phyloP scores from a whole-genome alignment of 495 filamentous ascomycete species.

The Aspergillus diversus region DNA sequence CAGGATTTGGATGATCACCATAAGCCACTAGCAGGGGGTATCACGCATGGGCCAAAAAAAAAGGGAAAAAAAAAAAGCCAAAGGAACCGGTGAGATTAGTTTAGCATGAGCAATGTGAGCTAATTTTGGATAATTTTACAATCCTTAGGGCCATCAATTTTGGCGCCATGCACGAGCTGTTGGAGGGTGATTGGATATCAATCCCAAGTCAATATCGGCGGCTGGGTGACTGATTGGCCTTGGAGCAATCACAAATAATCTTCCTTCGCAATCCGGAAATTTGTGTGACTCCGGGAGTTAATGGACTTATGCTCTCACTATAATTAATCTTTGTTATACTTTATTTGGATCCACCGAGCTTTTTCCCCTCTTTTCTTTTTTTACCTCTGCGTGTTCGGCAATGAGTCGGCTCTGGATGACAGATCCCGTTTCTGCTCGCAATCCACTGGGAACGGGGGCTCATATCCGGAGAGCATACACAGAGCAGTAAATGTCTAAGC shows the following conservation, averaged over 20 bases:
- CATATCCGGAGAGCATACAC: too few species aligned
- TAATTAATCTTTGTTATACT: neutral
- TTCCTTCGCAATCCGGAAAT: conserved; percentile 16
- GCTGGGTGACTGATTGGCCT: conserved; percentile 24
- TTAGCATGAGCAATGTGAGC: conserved; percentile 21
- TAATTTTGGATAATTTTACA: conserved; percentile 35
- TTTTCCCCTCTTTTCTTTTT: neutral
- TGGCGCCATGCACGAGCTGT: conserved; percentile 25
- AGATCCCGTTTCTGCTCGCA: too few species aligned
- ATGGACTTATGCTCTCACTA: conserved; percentile 4
- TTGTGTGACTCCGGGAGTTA: conserved; percentile 9
- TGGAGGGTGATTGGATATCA: conserved; percentile 22
- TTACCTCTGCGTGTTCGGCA: too few species aligned
- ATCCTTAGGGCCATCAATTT: conserved; percentile 16
- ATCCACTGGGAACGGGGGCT: too few species aligned
- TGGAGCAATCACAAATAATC: conserved; percentile 15
- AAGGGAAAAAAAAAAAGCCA: conserved; percentile 11
- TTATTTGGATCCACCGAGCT: neutral
- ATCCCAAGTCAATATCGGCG: conserved; percentile 9
- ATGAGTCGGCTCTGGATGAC: too few species aligned
- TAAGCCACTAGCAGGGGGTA: conserved; percentile 16
- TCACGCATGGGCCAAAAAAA: conserved; percentile 19
- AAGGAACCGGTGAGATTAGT: conserved; percentile 21
- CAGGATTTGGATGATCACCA: conserved; percentile 25
- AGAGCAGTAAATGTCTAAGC: too few species aligned